These are phyloP conservation scores for Cutaneotrichosporon spelunceum DNA, from an alignment of 1,284 basidiomycete species.

Conservation along the genomic window DNA sequence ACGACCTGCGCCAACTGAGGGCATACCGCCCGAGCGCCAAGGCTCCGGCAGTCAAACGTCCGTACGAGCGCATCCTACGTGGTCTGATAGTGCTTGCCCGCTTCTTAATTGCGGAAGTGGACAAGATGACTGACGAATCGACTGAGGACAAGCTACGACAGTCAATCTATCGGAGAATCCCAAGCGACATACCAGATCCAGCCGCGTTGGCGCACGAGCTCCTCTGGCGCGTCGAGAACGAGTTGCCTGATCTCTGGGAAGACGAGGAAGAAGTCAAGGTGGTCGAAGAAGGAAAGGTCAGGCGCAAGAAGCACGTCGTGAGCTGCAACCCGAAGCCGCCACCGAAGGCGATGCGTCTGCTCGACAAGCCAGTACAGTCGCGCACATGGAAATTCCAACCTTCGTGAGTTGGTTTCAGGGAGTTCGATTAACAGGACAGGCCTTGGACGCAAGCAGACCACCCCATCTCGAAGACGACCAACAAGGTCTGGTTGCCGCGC, in stretches of 20 bases:
- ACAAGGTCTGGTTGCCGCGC: slow-evolving; percentile 2
- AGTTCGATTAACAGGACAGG: slow-evolving; percentile 1
- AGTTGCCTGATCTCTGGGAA: slow-evolving; percentile 65
- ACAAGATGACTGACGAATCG: slow-evolving; percentile 58
- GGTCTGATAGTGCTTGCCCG: slow-evolving; percentile 67
- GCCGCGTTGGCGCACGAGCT: slow-evolving; percentile 73
- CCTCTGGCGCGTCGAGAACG: slow-evolving; percentile 68
- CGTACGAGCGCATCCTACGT: slow-evolving; percentile 60
- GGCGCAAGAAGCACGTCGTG: slow-evolving; percentile 5
- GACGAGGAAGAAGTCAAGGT: slow-evolving; percentile 58
- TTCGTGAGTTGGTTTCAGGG: slow-evolving; percentile 1
- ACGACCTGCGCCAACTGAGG: slow-evolving; percentile 65
- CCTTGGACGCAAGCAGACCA: slow-evolving; percentile 21
- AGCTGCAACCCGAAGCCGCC: background rate
- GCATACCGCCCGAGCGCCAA: slow-evolving; percentile 53
- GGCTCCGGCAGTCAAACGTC: slow-evolving; percentile 13
- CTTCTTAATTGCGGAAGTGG: slow-evolving; percentile 74
- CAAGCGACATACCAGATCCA: slow-evolving; percentile 71
- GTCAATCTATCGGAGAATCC: slow-evolving; percentile 73
- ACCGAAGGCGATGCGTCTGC: slow-evolving; percentile 9
- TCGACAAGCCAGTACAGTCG: slow-evolving; percentile 10
- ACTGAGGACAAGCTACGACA: slow-evolving; percentile 62
- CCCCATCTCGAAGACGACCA: slow-evolving; percentile 4
- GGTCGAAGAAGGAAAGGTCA: slow-evolving; percentile 16
- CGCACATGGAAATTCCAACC: slow-evolving; percentile 17